Base-by-base conservation (phyloP, 257 asterid genomes). In the Solanum piurae region DNA sequence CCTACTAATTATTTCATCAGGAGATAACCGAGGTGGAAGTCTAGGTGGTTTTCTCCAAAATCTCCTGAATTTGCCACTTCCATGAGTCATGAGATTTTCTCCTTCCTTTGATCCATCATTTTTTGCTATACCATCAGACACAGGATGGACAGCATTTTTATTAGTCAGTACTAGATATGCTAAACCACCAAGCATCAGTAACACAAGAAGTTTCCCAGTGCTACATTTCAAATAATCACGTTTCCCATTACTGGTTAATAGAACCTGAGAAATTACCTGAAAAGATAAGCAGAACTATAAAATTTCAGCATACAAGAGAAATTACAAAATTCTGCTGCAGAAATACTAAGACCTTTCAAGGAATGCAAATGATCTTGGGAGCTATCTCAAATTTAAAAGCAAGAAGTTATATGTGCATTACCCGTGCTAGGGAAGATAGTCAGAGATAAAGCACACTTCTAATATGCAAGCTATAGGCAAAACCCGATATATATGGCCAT, bases 1-100 rank as follows among this genome's bases (percentile, higher is more conserved):
- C 89, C 93, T 89, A 68, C 88, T 83, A 89, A 77, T 73, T 85
- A 97, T 95, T 89, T 97, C 97, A 89, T 97, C 99, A 8, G 99
- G 99, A 1, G 99, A 91, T 85, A 97, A 89, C 29, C 93, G 92
- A 80, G 99, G 98, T 85, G 98, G 98, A 89, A 95, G 98, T 91
- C 95, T 93, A 1, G 98, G 98, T 25, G 94, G 94, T 90, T 93
- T 95, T 89, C 95, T 95, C 99, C 95, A 93, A 84, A 95, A 90
- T 89, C 68, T 93, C 88, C 93, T 75, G 87, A 97, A 91, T 79
- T 87, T 91, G 73, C 94, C 93, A 36, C 87, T 92, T 86, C 88
- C 92, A 87, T 94, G 93, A 1, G 91, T 89, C 84, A 86, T 88
- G 90, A 89, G 90, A 69, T 86, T 91, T 8, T 88, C 90, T 52